Conservation (phyloP, 495 filamentous ascomycete species). For the Emericellopsis terricola region DNA sequence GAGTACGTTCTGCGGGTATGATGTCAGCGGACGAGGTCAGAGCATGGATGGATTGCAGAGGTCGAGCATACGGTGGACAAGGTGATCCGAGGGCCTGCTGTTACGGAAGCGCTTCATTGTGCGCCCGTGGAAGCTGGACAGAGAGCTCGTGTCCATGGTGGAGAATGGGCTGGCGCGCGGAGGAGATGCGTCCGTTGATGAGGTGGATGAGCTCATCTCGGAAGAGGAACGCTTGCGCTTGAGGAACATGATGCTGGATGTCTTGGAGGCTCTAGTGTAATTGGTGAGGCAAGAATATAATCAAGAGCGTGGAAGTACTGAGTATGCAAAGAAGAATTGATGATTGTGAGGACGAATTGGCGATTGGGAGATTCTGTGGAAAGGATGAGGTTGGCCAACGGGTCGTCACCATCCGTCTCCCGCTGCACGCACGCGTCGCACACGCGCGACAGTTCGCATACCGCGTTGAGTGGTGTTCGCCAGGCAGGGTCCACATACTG, state of each 20-base stretch:
- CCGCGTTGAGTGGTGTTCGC: too few species aligned
- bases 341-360: too few species aligned
- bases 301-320: too few species aligned
- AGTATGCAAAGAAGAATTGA: too few species aligned
- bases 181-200: conserved; percentile 18
- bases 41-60: conserved; percentile 4
- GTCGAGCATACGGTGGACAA: conserved; percentile 23
- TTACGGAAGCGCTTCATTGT: conserved; percentile 32
- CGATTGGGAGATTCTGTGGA: too few species aligned
- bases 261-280: too few species aligned
- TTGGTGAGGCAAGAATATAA: background rate
- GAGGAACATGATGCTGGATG: conserved; percentile 17
- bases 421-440: too few species aligned
- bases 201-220: conserved; percentile 21
- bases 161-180: conserved; percentile 7
- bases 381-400: too few species aligned
- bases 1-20: conserved; percentile 21
- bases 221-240: conserved; percentile 35
- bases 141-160: conserved; percentile 6
- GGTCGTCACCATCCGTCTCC: too few species aligned
- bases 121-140: conserved; percentile 16
- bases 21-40: background rate
- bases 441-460: too few species aligned
- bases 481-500: too few species aligned
- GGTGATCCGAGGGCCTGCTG: conserved; percentile 26